Evolutionary conservation across 2,329 filamentous ascomycete species (phyloP).

Genomic region (Xylaria digitata): DNA sequence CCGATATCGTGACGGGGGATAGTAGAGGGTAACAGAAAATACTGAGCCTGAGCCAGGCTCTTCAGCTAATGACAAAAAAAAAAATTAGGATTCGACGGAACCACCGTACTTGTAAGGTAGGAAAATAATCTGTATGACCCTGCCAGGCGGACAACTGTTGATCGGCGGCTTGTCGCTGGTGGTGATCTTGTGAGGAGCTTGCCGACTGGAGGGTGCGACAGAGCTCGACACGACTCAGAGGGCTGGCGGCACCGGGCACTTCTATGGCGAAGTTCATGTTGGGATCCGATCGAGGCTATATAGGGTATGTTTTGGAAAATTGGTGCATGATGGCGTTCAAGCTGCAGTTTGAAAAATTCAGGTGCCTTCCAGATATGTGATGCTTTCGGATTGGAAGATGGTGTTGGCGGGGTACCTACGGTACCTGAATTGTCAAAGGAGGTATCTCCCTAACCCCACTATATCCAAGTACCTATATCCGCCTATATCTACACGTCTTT

Average conservation of each 20-base stretch:
- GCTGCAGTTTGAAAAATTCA: too few species aligned
- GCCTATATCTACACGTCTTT: too few species aligned
- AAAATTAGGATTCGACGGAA: neutral
- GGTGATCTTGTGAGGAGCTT: constrained; percentile 67
- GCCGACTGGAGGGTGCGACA: constrained; percentile 73
- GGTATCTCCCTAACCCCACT: too few species aligned
- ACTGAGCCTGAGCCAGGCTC: too few species aligned
- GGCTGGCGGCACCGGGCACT: constrained; percentile 82
- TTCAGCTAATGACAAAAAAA: too few species aligned
- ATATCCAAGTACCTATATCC: too few species aligned
- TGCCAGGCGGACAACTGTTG: constrained; percentile 81
- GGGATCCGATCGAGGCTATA: constrained; percentile 13
- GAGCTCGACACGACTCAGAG: constrained; percentile 71
- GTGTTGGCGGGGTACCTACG: too few species aligned
- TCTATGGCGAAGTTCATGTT: constrained; percentile 79
- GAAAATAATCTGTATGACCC: constrained; percentile 72
- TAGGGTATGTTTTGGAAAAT: neutral
- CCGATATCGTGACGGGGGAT: too few species aligned
- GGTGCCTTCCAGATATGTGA: too few species aligned
- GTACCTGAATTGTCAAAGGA: too few species aligned
- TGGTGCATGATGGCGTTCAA: neutral
- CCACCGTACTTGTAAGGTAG: constrained; percentile 70
- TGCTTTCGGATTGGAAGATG: too few species aligned
- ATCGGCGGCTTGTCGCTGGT: constrained; percentile 73
- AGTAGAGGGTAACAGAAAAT: too few species aligned